Evolutionary conservation across 73 alveolate genomes (phyloP).

Genomic region (Tetrahymena elliotti): DNA sequence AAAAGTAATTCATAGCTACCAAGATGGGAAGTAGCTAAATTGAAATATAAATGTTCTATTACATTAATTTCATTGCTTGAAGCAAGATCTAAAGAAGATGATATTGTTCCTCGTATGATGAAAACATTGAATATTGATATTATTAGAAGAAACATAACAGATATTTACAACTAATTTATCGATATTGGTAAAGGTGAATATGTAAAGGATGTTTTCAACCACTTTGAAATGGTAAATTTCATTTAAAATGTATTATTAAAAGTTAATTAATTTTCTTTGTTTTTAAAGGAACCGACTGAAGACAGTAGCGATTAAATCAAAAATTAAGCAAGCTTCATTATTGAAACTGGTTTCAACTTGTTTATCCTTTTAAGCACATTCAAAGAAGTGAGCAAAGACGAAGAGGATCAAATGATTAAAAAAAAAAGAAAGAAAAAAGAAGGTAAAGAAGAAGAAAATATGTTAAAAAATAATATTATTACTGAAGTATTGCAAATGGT

Average conservation of each 20-base stretch:
- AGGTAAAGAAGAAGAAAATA: constrained; percentile 31
- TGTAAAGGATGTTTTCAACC: constrained; percentile 16
- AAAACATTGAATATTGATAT: constrained; percentile 44
- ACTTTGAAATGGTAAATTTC: background rate
- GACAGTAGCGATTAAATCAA: constrained; percentile 1
- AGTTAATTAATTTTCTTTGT: background rate
- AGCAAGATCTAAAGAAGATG: constrained; percentile 38
- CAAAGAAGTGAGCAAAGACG: constrained; percentile 36
- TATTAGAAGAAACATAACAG: constrained; percentile 29
- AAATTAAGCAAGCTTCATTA: constrained; percentile 22
- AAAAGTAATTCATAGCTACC: constrained; percentile 7
- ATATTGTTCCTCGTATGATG: constrained; percentile 41
- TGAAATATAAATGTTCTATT: constrained; percentile 49
- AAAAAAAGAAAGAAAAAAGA: constrained; percentile 10
- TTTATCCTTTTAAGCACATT: constrained; percentile 28
- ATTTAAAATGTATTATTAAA: background rate
- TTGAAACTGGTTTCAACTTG: constrained; percentile 48
- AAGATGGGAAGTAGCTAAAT: constrained; percentile 52
- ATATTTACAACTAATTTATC: constrained; percentile 28
- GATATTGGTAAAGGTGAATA: constrained; percentile 9
- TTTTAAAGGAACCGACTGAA: constrained; percentile 3
- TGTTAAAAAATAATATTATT: constrained; percentile 16
- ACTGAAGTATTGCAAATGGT: constrained; percentile 16
- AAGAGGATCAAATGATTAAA: constrained; percentile 2
- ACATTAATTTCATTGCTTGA: constrained; percentile 46